phyloP scores from a whole-genome alignment of 495 filamentous ascomycete genomes.

The Hypoxylon crocopeplum region DNA sequence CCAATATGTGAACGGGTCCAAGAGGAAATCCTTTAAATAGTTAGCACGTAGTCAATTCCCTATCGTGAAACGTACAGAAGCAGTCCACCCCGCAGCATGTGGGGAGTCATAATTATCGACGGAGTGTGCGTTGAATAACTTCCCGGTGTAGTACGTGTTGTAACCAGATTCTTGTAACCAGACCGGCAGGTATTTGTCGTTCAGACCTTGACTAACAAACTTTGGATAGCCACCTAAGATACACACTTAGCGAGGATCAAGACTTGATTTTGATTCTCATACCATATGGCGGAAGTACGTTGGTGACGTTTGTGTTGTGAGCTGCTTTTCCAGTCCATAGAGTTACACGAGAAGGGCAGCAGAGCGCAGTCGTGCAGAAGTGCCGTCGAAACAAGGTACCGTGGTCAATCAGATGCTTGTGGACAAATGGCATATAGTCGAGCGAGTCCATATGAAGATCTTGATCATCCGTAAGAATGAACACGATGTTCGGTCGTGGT shows the following conservation, averaged over 20 bases:
- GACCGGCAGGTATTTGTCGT: slow-evolving; percentile 69
- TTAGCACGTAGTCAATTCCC: slow-evolving; percentile 4
- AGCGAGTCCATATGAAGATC: slow-evolving; percentile 67
- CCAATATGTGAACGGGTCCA: slow-evolving; percentile 75
- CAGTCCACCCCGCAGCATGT: slow-evolving; percentile 61
- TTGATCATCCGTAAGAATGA: slow-evolving; percentile 72
- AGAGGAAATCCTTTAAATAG: slow-evolving; percentile 61
- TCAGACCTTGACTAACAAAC: slow-evolving; percentile 69
- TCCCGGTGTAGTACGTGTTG: slow-evolving; percentile 75
- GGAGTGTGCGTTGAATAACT: slow-evolving; percentile 72
- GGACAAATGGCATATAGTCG: slow-evolving; percentile 62
- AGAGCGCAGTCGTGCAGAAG: slow-evolving; percentile 68
- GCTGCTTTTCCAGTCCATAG: slow-evolving; percentile 70
- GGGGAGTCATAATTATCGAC: slow-evolving; percentile 65
- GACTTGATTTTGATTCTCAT: background rate
- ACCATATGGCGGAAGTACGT: slow-evolving; percentile 69
- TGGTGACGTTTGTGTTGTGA: slow-evolving; percentile 80
- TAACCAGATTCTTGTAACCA: slow-evolving; percentile 77
- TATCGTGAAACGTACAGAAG: slow-evolving; percentile 40
- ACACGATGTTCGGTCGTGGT: slow-evolving; percentile 62
- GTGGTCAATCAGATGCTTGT: slow-evolving; percentile 58
- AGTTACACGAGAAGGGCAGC: slow-evolving; percentile 69
- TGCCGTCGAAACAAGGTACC: slow-evolving; percentile 65
- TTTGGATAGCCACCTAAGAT: slow-evolving; percentile 71
- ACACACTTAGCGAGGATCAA: background rate